These are phyloP conservation scores for Hexamita inflata DNA, from an alignment of 208 protist genomes.

Conservation along the genomic window DNA sequence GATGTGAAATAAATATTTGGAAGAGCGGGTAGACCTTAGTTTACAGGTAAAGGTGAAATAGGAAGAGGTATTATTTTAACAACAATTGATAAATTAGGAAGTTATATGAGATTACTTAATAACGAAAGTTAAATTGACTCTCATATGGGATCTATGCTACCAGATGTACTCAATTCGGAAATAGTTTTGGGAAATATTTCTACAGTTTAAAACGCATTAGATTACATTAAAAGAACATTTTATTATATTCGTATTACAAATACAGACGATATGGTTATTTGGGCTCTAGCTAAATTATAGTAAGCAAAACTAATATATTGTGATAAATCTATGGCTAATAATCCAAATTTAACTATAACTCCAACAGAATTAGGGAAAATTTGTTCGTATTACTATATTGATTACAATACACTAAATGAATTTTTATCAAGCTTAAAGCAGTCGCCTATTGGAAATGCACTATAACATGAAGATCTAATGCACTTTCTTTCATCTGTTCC, in stretches of 20 bases:
- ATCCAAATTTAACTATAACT: slow-evolving; percentile 20
- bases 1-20: slow-evolving; percentile 97
- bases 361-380: slow-evolving; percentile 78
- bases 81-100: slow-evolving; percentile 72
- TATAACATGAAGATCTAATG: slow-evolving; percentile 71
- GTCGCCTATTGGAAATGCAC: slow-evolving; percentile 9
- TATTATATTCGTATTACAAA: slow-evolving; percentile 15
- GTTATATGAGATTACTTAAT: slow-evolving; percentile 78
- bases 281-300: slow-evolving; percentile 22
- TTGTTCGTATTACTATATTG: slow-evolving; percentile 89
- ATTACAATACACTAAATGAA: slow-evolving; percentile 70
- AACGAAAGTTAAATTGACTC: slow-evolving; percentile 83
- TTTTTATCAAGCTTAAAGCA: slow-evolving; percentile 74
- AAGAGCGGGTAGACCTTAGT: slow-evolving; percentile 91
- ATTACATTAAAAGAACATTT: slow-evolving; percentile 62
- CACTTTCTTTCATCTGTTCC: slow-evolving; percentile 64
- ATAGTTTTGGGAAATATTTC: slow-evolving; percentile 83
- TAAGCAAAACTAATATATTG: slow-evolving; percentile 25
- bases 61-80: slow-evolving; percentile 92
- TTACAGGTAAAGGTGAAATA: slow-evolving; percentile 61
- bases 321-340: not conserved
- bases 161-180: slow-evolving; percentile 94
- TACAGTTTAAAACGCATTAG: slow-evolving; percentile 71
- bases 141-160: slow-evolving; percentile 61
- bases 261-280: slow-evolving; percentile 12